Evolutionary conservation across 345 rosid species (phyloP), one percentile per base, ranked within the genome.

Genomic region (Moricandia arvensis): DNA sequence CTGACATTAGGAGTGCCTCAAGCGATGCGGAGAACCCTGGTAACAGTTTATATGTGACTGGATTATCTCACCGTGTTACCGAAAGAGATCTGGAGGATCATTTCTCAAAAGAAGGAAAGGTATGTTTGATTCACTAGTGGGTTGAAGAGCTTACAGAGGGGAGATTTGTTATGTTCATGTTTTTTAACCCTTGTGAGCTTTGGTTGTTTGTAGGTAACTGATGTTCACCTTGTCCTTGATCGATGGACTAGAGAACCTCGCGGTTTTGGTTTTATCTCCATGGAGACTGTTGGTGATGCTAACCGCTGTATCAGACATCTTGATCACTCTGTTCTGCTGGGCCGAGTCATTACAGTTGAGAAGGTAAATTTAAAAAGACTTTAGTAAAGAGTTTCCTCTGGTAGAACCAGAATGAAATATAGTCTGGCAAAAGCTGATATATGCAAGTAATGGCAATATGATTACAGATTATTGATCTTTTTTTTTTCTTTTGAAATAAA

Each of bases 181-280:
- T 17, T 24, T 67, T 5, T 71, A 45, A 66, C 49, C 17, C 47
- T 7, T 38, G 47, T 34, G 47, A 18, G 12, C 16, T 75, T 67
- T 54, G 5, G 6, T 73, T 71, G 45, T 4, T 11, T 76, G 0
- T 66, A 94, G 98, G 98, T 94, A 33, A 75, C 79, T 81, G 97
- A 90, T 82, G 96, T 90, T 41, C 92, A 89, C 80, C 91, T 90
- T 45, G 99, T 94, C 75, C 90, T 90, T 63, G 97, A 94, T 80
- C 97, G 97, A 57, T 80, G 97, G 97, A 91, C 96, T 18, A 85
- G 97, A 81, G 97, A 92, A 55, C 86, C 96, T 73, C 95, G 97
- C 1, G 97, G 99, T 5, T 94, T 92, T 83, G 97, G 97, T 57
- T 94, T 94, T 79, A 89, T 94, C n/a, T 87, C 97, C 0, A 85